phyloP scores from a whole-genome alignment of 441 rosid species.

The Raphanus hybrid region DNA sequence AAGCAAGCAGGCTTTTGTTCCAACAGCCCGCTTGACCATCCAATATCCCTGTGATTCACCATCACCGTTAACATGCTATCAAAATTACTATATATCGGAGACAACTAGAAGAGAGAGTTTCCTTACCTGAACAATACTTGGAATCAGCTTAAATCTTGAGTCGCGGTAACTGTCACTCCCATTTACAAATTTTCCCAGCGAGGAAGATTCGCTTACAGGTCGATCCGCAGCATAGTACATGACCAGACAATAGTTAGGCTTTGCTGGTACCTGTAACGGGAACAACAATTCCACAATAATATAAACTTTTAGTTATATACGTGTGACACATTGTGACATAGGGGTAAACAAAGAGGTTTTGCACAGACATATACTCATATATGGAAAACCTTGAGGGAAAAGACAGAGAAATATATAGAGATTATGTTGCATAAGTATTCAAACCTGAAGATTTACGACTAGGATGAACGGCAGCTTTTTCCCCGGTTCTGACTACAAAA shows the following conservation, averaged over 20 bases:
- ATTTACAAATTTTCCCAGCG: slow-evolving; percentile 76
- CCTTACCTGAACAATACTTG: slow-evolving; percentile 70
- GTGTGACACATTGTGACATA: slow-evolving; percentile 7
- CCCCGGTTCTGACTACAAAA: slow-evolving; percentile 84
- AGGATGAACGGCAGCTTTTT: slow-evolving; percentile 93
- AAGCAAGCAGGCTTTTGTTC: slow-evolving; percentile 88
- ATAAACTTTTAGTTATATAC: background rate
- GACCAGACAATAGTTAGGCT: slow-evolving; percentile 87
- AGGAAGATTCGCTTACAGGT: slow-evolving; percentile 70
- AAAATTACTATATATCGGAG: slow-evolving; percentile 17
- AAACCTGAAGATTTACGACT: slow-evolving; percentile 88
- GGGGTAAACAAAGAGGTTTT: slow-evolving; percentile 17
- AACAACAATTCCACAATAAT: slow-evolving; percentile 1
- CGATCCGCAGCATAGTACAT: slow-evolving; percentile 82
- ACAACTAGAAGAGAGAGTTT: slow-evolving; percentile 20
- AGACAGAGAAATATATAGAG: slow-evolving; percentile 15
- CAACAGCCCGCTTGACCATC: slow-evolving; percentile 98
- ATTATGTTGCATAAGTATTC: slow-evolving; percentile 25
- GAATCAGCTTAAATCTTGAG: slow-evolving; percentile 86
- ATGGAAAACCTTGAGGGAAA: background rate
- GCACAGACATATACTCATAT: background rate
- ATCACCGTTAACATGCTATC: slow-evolving; percentile 10
- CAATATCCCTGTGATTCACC: slow-evolving; percentile 71
- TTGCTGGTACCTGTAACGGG: slow-evolving; percentile 74
- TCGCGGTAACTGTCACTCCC: slow-evolving; percentile 82